These are phyloP conservation scores for Gaultheria prostrata DNA, from an alignment of 148 eudicot species.

Conservation along the genomic window DNA sequence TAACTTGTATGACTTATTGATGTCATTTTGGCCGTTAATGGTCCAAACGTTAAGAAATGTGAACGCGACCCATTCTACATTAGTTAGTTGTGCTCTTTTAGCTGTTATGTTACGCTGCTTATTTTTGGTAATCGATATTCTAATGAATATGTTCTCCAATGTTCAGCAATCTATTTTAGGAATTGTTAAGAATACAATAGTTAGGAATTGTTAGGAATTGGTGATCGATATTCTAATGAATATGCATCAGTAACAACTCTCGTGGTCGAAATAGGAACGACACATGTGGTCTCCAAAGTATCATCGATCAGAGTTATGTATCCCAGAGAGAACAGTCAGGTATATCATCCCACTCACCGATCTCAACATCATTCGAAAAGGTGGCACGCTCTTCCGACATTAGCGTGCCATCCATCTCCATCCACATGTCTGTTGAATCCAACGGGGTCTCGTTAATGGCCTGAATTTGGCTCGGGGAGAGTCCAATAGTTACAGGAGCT, in stretches of 20 bases:
- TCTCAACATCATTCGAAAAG: constrained; percentile 18
- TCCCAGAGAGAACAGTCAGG: constrained; percentile 50
- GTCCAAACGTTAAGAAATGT: too few species aligned
- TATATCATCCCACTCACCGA: constrained; percentile 38
- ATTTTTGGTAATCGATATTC: not conserved
- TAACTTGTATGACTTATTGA: too few species aligned
- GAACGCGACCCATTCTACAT: too few species aligned
- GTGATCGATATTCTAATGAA: too few species aligned
- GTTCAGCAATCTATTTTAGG: not conserved
- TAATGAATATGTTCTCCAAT: too few species aligned
- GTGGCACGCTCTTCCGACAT: constrained; percentile 18
- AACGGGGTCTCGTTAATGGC: constrained; percentile 67
- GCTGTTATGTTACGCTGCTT: too few species aligned
- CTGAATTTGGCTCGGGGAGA: constrained; percentile 68
- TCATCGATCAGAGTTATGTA: not conserved
- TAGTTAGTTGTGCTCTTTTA: too few species aligned
- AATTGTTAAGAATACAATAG: too few species aligned
- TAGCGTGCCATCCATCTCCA: constrained; percentile 19
- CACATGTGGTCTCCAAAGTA: not conserved
- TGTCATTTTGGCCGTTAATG: too few species aligned
- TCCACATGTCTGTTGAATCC: constrained; percentile 64
- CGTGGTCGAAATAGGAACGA: not conserved
- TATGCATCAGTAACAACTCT: not conserved
- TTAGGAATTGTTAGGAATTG: not conserved
- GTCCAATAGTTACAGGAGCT: constrained; percentile 39